Base-by-base conservation (phyloP, 1,284 basidiomycete genomes). In the Fomitopsis betulina region DNA sequence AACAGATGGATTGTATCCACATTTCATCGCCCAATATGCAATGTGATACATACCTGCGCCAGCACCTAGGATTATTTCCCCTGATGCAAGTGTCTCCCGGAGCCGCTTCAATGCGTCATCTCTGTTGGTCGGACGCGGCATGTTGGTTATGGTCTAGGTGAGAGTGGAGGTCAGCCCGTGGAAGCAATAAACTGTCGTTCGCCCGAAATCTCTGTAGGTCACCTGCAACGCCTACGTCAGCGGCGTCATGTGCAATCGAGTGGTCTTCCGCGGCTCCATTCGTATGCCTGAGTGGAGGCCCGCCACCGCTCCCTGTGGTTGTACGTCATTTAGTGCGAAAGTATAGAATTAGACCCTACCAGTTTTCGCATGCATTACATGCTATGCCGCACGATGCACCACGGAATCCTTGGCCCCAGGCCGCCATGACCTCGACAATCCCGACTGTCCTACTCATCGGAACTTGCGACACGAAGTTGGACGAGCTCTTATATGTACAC, bases 391-490 rank as follows among this genome's bases (percentile, higher is more conserved):
- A 17, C 21, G 19, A 10, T 7, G 45, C 45, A 8, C 15, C 25
- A 27, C 12, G 12, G 25, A 30, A 15, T 47, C 13, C 35, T 37
- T 43, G 42, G 30, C 19, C 23, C 2, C 25, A 6, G 23, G 6
- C 27, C 3, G 45, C 25, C 49, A 59, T 56, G 54, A 30, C 58
- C 7, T 23, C 19, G 12, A 32, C 59, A 8, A n/a, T 30, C n/a
- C 59, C 59, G 10, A 61, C 59, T 23, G 58, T 67, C 30, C 62
- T 56, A 7, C 37, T 65, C 37, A 58, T 67, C n/a, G 66, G 66
- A 15, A 67, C 66, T 4, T 67, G 66, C 62, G 66, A 67, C 52
- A 67, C 66, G 7, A 67, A 67, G 53, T 59, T 67, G 45, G 61
- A 67, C 21, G 66, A 67, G 43, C 63, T 67, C 17, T 58, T 67